Percentiles rank a stretch among this genome's conserved stretches.
phyloP scores from a whole-genome alignment of 768 basidiomycete species.

The Coprinopsis sp. region DNA sequence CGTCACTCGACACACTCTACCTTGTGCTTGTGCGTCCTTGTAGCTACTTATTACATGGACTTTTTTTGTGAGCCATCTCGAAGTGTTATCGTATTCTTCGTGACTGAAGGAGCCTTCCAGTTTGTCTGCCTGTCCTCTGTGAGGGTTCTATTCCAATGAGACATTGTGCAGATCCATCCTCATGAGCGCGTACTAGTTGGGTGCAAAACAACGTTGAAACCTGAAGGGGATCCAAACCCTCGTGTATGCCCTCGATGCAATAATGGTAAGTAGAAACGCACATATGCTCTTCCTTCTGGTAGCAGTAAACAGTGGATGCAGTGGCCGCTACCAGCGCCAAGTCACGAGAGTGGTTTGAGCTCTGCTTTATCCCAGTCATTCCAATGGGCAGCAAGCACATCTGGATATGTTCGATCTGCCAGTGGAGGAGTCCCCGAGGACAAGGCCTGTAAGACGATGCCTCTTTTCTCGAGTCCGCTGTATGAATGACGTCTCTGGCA shows the following conservation, averaged over 20 bases:
- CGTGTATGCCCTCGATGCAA: conserved; percentile 64
- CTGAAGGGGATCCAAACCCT: conserved; percentile 46
- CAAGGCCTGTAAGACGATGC: conserved; percentile 19
- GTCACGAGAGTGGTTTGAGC: conserved; percentile 58
- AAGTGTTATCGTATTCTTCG: not conserved
- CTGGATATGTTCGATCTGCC: conserved; percentile 67
- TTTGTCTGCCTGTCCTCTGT: conserved; percentile 14
- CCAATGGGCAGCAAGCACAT: conserved; percentile 54
- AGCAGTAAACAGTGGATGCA: conserved; percentile 6
- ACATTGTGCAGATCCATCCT: not conserved
- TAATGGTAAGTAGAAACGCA: conserved; percentile 40
- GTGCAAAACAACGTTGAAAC: conserved; percentile 50
- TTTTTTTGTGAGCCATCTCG: conserved; percentile 6
- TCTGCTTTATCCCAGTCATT: conserved; percentile 63
- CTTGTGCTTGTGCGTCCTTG: no score
- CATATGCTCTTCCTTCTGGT: not conserved
- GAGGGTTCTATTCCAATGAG: not conserved
- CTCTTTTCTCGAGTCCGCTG: not conserved
- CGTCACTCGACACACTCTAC: no score
- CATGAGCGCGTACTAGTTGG: conserved; percentile 40
- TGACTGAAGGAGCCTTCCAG: conserved; percentile 1
- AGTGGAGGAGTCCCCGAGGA: conserved; percentile 50
- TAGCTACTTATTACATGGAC: conserved; percentile 1
- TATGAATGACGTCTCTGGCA: conserved; percentile 3
- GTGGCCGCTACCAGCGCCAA: conserved; percentile 56